Percentiles rank a stretch among this genome's conserved stretches.
phyloP scores from a whole-genome alignment of 352 stramenopile genomes.

The Globisporangium iwayamae region DNA sequence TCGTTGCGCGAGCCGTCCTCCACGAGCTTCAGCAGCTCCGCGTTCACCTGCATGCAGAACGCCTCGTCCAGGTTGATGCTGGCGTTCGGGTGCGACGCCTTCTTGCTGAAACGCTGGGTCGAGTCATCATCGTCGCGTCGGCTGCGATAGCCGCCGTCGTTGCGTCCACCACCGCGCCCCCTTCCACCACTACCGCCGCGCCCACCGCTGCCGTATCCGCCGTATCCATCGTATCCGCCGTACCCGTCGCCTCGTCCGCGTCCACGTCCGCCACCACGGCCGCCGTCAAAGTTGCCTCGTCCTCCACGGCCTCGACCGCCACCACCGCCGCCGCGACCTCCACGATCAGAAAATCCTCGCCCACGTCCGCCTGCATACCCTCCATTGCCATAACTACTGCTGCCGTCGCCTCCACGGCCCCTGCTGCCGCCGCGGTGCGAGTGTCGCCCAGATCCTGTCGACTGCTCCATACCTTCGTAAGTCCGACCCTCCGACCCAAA shows the following conservation, averaged over 20 bases:
- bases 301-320: slow-evolving; percentile 11
- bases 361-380: slow-evolving; percentile 2
- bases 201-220: not conserved
- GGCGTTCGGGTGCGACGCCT: slow-evolving; percentile 8
- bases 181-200: not conserved
- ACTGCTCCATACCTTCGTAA: slow-evolving; percentile 3
- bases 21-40: slow-evolving; percentile 56
- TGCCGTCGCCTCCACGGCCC: slow-evolving; percentile 3
- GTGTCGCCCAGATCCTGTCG: slow-evolving; percentile 2
- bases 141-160: not conserved
- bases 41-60: slow-evolving; percentile 69
- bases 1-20: slow-evolving; percentile 53
- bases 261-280: slow-evolving; percentile 7
- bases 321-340: not conserved
- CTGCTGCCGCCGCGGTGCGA: slow-evolving; percentile 1
- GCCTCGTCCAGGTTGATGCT: slow-evolving; percentile 54
- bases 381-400: not conserved
- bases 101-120: slow-evolving; percentile 7
- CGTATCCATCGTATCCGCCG: not conserved
- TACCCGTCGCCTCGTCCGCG: slow-evolving; percentile 6
- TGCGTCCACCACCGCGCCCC: not conserved
- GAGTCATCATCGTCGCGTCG: slow-evolving; percentile 9
- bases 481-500: no score
- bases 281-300: slow-evolving; percentile 7
- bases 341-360: not conserved